Evolutionary conservation across 2,329 filamentous ascomycete genomes (phyloP), one percentile per base, ranked within the genome.

Genomic region (Aspergillus melleus): DNA sequence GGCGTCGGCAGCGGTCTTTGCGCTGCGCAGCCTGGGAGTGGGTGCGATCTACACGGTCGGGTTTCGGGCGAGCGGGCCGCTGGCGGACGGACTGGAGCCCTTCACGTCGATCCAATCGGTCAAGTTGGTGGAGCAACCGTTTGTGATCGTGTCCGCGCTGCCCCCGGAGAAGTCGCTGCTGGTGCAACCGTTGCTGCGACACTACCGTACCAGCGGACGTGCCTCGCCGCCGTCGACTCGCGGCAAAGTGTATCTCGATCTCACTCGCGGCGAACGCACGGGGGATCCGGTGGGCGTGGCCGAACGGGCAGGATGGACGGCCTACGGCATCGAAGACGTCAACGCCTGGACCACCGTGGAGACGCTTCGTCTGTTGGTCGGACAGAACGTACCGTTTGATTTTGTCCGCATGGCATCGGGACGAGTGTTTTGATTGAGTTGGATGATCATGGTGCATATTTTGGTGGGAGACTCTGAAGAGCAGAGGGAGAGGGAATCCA

Each of bases 341-440:
- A 89, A 88, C 58, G 90, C 91, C 0, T 95, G 92, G 79, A 93
- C 90, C 22, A 93, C 90, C 2, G 91, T 94, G 5, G 90, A 95
- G 77, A 94, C 88, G 52, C 77, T 95, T 57, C 82, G 91, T 65
- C 75, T 93, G 60, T 81, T 96, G 24, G 90, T 94, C 11, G 91
- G 91, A 10, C 90, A 95, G 77, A 95, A 95, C 72, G 90, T 95
- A 58, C 90, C 90, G 6, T 94, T 92, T 76, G 92, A 90, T 76
- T 96, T 96, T 79, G 91, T 95, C 47, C 83, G 90, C 52, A 80
- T 95, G 71, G 90, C 91, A 44, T 84, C 83, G 64, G 86, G 85
- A 24, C 76, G 84, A 66, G 82, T 81, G 20, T 68, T 86, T 63
- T 66, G 57, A 57, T 84, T 42, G 14, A 14, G 8, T n/a, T 14